Evolutionary conservation across 176 grass and related monocot species (phyloP).

Genomic region (Olyra latifolia): DNA sequence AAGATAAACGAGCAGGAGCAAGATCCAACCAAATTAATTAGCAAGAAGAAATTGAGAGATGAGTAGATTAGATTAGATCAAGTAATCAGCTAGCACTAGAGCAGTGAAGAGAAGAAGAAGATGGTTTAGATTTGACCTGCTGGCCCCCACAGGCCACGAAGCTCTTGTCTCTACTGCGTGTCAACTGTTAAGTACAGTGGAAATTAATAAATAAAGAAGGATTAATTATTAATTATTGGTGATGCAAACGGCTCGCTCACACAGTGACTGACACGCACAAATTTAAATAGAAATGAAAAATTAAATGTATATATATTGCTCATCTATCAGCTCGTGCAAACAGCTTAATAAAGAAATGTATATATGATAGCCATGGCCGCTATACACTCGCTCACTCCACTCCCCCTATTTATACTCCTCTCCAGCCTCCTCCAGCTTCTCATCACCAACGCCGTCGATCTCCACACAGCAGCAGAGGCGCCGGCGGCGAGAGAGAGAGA

Average conservation of each 20-base stretch:
- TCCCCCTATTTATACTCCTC: background rate
- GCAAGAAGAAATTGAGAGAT: background rate
- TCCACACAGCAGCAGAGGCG: background rate
- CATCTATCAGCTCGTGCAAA: background rate
- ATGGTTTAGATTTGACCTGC: background rate
- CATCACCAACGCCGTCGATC: background rate
- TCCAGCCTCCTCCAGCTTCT: too few relatives aligned
- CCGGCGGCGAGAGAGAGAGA: background rate
- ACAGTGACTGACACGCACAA: conserved; percentile 34
- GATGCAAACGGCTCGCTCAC: background rate
- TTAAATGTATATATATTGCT: background rate
- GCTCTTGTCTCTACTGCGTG: conserved; percentile 18
- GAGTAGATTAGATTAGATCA: background rate
- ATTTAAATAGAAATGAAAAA: background rate
- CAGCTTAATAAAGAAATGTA: background rate
- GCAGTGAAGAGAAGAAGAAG: background rate
- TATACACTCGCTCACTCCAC: background rate
- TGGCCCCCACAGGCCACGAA: background rate
- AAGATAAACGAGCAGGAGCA: background rate
- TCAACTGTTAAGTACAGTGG: background rate
- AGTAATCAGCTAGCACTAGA: background rate
- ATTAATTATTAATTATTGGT: background rate
- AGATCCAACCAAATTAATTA: background rate
- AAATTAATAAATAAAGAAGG: background rate
- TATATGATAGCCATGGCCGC: background rate